Conservation (phyloP, 1,284 basidiomycete species). For the Grifola frondosa region DNA sequence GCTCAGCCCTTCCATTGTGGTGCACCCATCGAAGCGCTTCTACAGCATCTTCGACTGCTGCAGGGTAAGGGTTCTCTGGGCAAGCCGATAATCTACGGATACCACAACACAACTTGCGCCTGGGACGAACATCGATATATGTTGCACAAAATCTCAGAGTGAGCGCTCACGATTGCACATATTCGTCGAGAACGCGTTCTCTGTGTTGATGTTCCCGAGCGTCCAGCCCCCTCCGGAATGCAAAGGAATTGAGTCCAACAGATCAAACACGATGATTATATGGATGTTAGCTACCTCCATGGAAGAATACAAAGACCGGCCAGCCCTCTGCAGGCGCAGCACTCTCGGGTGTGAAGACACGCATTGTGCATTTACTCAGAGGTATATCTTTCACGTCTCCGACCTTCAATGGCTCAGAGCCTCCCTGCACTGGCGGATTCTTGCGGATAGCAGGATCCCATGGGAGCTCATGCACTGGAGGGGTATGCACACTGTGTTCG, state of each 20-base stretch:
- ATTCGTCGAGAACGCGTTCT: slow-evolving; percentile 57
- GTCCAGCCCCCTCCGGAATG: slow-evolving; percentile 62
- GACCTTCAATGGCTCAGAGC: slow-evolving; percentile 52
- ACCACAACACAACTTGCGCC: slow-evolving; percentile 56
- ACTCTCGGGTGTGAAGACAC: slow-evolving; percentile 60
- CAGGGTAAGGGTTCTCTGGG: slow-evolving; percentile 73
- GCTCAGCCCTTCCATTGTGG: slow-evolving; percentile 38
- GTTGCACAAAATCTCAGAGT: background rate
- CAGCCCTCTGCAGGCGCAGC: slow-evolving; percentile 49
- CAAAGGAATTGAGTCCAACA: slow-evolving; percentile 10
- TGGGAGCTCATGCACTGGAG: slow-evolving; percentile 53
- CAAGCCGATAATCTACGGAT: slow-evolving; percentile 72
- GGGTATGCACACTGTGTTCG: slow-evolving; percentile 41
- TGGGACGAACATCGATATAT: slow-evolving; percentile 19
- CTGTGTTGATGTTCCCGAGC: slow-evolving; percentile 57
- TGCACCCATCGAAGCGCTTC: slow-evolving; percentile 66
- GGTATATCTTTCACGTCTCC: slow-evolving; percentile 50
- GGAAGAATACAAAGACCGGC: slow-evolving; percentile 63
- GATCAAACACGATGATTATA: background rate
- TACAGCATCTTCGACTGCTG: slow-evolving; percentile 71
- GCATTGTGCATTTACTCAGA: slow-evolving; percentile 46
- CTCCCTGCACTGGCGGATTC: slow-evolving; percentile 53
- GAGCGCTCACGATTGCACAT: slow-evolving; percentile 50
- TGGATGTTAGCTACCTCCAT: slow-evolving; percentile 45
- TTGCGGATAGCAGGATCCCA: slow-evolving; percentile 61